These are phyloP conservation scores for Abrus pulchellus DNA, from an alignment of 306 rosid species.

Conservation along the genomic window DNA sequence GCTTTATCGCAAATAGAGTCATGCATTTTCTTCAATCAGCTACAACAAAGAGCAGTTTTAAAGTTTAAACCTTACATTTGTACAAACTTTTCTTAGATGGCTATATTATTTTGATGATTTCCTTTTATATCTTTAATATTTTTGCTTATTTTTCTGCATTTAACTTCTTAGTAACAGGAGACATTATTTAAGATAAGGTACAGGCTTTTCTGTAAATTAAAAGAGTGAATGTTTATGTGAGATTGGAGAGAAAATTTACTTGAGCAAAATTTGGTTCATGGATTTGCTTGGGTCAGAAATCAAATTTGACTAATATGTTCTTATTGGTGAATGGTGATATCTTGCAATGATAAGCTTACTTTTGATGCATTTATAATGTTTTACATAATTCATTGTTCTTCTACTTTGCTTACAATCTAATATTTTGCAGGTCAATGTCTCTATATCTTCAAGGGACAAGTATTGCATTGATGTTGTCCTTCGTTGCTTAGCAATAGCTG, in stretches of 20 bases:
- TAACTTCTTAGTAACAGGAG: not conserved
- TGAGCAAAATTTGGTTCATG: conserved; percentile 23
- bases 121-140: not conserved
- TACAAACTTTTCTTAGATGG: not conserved
- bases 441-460: conserved; percentile 74
- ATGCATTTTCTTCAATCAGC: not conserved
- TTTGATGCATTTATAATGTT: conserved; percentile 26
- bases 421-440: conserved; percentile 73
- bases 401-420: conserved; percentile 38
- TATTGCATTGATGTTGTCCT: conserved; percentile 88
- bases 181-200: not conserved
- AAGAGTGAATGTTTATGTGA: not conserved
- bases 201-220: conserved; percentile 22
- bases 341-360: conserved; percentile 7
- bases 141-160: conserved; percentile 9
- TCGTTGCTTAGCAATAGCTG: conserved; percentile 81
- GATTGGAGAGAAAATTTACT: not conserved
- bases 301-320: conserved; percentile 6
- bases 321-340: conserved; percentile 28
- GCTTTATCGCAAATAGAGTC: too few species aligned
- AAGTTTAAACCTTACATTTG: not conserved
- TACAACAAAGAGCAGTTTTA: not conserved
- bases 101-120: conserved; percentile 37
- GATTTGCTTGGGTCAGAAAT: conserved; percentile 30
- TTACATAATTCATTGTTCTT: conserved; percentile 23